Conservation (phyloP, 1,284 basidiomycete species). For the Microstroma glucosiphilum region DNA sequence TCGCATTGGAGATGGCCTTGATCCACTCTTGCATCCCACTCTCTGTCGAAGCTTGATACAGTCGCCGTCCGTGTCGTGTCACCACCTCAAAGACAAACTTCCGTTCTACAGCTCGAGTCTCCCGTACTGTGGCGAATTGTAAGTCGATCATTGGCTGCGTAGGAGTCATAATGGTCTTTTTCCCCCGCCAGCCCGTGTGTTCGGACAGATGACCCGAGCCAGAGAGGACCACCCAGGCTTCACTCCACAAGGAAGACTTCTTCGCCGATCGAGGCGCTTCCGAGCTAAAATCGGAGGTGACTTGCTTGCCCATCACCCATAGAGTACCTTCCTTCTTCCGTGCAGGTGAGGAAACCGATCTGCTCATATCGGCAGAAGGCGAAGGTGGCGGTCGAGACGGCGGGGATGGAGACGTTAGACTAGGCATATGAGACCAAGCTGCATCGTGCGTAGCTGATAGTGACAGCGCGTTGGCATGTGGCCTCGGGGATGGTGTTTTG, state of each 20-base stretch:
- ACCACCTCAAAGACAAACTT: slow-evolving; percentile 55
- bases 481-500: background rate
- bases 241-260: slow-evolving; percentile 29
- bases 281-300: slow-evolving; percentile 11
- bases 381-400: too few relatives aligned
- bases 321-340: slow-evolving; percentile 41
- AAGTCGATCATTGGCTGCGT: slow-evolving; percentile 39
- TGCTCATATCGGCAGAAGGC: too few relatives aligned
- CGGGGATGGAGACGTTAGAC: too few relatives aligned
- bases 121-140: slow-evolving; percentile 45
- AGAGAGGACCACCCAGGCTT: slow-evolving; percentile 40
- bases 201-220: slow-evolving; percentile 39
- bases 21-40: slow-evolving; percentile 56
- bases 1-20: slow-evolving; percentile 55
- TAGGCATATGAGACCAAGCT: too few relatives aligned
- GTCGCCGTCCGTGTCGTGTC: slow-evolving; percentile 53
- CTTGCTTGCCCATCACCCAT: slow-evolving; percentile 32
- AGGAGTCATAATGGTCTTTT: slow-evolving; percentile 24
- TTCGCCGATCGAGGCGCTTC: slow-evolving; percentile 28
- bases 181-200: slow-evolving; percentile 37
- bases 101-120: slow-evolving; percentile 38
- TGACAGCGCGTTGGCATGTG: background rate
- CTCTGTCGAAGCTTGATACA: slow-evolving; percentile 56
- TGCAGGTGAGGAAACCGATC: too few relatives aligned
- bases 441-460: too few relatives aligned